phyloP scores from a whole-genome alignment of 129 eudicot genomes.

The Cynara cardunculus region DNA sequence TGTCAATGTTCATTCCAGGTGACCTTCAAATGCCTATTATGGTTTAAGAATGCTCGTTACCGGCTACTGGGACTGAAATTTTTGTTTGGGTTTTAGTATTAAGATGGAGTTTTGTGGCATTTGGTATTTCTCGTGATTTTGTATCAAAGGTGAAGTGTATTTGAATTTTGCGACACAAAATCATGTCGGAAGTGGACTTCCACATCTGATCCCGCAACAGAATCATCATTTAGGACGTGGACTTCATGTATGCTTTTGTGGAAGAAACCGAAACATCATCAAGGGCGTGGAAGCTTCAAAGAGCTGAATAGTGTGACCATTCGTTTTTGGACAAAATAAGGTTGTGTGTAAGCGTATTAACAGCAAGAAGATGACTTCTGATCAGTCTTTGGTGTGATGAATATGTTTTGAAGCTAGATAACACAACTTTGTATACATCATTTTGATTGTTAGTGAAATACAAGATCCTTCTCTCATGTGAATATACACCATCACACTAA shows the following conservation, averaged over 20 bases:
- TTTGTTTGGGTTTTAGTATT: neutral
- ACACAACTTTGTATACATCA: too few relatives aligned
- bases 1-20: neutral
- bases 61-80: neutral
- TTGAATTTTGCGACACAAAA: neutral
- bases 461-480: too few relatives aligned
- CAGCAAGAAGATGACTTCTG: too few relatives aligned
- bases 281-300: neutral
- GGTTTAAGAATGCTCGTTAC: neutral
- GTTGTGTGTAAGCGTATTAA: too few relatives aligned
- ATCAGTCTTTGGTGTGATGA: too few relatives aligned
- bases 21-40: neutral
- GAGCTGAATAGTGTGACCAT: too few relatives aligned
- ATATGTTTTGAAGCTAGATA: too few relatives aligned
- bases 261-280: neutral
- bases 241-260: neutral
- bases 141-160: neutral
- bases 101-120: neutral
- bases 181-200: neutral
- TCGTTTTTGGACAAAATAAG: too few relatives aligned
- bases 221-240: neutral
- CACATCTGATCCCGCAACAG: neutral
- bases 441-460: too few relatives aligned
- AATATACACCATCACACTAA: too few relatives aligned
- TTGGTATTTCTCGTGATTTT: neutral